Conservation (phyloP, 2,329 filamentous ascomycete species). For the Aspergillus viridinutans region DNA sequence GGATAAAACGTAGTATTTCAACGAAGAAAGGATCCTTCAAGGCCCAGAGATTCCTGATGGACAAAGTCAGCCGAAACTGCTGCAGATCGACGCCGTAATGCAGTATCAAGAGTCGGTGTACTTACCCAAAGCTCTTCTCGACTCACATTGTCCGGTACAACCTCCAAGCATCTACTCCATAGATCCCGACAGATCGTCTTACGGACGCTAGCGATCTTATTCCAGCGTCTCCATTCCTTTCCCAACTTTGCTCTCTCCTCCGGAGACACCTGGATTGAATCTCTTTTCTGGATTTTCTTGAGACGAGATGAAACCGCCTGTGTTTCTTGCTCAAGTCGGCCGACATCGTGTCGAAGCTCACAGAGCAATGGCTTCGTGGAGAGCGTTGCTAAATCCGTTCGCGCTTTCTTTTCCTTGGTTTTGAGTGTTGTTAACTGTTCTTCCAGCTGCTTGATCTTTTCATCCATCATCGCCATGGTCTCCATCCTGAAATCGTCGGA, state of each 20-base stretch:
- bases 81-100: conserved; percentile 4
- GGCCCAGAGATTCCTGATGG: conserved; percentile 33
- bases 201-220: conserved; percentile 35
- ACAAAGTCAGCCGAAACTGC: conserved; percentile 3
- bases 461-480: conserved; percentile 47
- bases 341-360: conserved; percentile 46
- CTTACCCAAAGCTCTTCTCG: conserved; percentile 49
- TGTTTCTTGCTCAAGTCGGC: conserved; percentile 44
- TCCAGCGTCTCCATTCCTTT: conserved; percentile 45
- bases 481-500: conserved; percentile 46
- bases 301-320: conserved; percentile 39
- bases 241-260: conserved; percentile 48
- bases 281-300: conserved; percentile 37
- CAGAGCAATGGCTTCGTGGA: conserved; percentile 48
- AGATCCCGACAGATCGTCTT: conserved; percentile 49
- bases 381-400: conserved; percentile 44
- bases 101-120: background rate
- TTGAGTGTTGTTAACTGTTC: conserved; percentile 43
- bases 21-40: conserved; percentile 30
- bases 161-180: conserved; percentile 48
- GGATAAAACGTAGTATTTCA: conserved; percentile 7
- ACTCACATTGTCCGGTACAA: conserved; percentile 45
- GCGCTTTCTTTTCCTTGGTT: conserved; percentile 47
- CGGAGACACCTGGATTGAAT: conserved; percentile 40
- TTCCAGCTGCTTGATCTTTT: conserved; percentile 46